Evolutionary conservation across 108 stramenopile genomes (phyloP), one percentile per base, ranked within the genome.

Genomic region (Fragilaria radians): DNA sequence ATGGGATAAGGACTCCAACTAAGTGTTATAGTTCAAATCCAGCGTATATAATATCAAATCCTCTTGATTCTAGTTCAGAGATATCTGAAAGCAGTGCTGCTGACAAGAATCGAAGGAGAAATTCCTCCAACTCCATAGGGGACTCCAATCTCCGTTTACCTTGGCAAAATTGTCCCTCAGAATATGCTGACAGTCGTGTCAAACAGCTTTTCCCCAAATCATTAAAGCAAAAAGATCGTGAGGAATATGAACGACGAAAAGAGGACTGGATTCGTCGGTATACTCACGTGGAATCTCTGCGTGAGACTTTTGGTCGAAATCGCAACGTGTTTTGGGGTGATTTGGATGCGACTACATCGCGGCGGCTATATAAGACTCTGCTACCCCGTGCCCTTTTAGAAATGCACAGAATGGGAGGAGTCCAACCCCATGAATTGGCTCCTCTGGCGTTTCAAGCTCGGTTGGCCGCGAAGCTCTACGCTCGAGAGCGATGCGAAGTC

Each of bases 401-500:
- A 50, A 54, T 94, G 52, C 76, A 78, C 4, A 56, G 57, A 11
- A 50, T 74, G 32, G 31, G 60, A 21, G 82, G 74, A 19, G 71
- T 76, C 0, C 26, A 59, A 46, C 77, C 82, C 19, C 76, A 89
- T 61, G 94, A 96, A 52, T 61, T 91, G 51, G 97, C 97, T n/a
- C 86, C 90, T 0, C 54, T 96, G 30, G 94, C 95, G 48, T 95
- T 83, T 33, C 75, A 86, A 59, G 94, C 95, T 1, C 73, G 97
- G 5, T 74, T 88, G 52, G 95, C 97, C 0, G 95, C 95, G 31
- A 94, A 95, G 48, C 62, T 91, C 46, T 97, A 97, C 61, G 93
- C 94, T 11, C 68, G 97, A 29, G 91, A 97, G 52, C 83, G 97
- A 26, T 82, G 86, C 63, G 32, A 57, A 5, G 46, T 96, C 3